Base-by-base conservation (phyloP, 371 early-diverging fungal genomes). In the Chytridium lagenaria region DNA sequence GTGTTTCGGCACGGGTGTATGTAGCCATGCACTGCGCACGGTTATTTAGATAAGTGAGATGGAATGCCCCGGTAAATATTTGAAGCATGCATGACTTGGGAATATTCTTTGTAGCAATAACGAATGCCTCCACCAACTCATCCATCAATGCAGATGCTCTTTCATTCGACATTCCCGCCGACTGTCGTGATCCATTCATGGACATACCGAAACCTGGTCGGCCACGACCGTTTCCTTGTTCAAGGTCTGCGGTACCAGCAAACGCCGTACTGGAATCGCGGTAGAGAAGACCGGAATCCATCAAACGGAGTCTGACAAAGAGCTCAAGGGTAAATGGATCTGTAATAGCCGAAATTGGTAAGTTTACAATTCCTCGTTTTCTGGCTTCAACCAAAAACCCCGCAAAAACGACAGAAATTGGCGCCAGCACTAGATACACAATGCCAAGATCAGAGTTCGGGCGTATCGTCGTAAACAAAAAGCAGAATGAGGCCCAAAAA, bases 361-460 rank as follows among this genome's bases (percentile, higher is more conserved):
- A 50, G 0, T 34, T 38, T 30, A 73, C 70, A 37, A 83, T 70
- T 30, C 34, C 34, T 2, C 57, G 65, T 1, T 68, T 66, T 12
- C 83, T 67, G 0, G 61, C 23, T 0, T 31, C 28, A 5, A 69
- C 55, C 5, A 77, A 59, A 50, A 73, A 69, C 2, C 61, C 50
- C 1, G 71, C 51, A 10, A 75, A 39, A 34, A 68, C 28, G 7
- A 74, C 39, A 5, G 67, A 30, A 0, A 77, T 30, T 1, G 81
- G 81, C 1, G 36, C 38, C 16, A 75, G 23, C 16, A 76, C 2
- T 16, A 82, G 19, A 50, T 64, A 79, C 31, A 80, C 55, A 37
- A 83, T 78, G 10, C 83, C 83, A 38, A 79, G 67, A 50, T 83
- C 83, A 34, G 68, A 68, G 33, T 65, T 5, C 0, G 83, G 83